Conservation (phyloP, 192 early-diverging fungal species). For the Podila clonocystis region DNA sequence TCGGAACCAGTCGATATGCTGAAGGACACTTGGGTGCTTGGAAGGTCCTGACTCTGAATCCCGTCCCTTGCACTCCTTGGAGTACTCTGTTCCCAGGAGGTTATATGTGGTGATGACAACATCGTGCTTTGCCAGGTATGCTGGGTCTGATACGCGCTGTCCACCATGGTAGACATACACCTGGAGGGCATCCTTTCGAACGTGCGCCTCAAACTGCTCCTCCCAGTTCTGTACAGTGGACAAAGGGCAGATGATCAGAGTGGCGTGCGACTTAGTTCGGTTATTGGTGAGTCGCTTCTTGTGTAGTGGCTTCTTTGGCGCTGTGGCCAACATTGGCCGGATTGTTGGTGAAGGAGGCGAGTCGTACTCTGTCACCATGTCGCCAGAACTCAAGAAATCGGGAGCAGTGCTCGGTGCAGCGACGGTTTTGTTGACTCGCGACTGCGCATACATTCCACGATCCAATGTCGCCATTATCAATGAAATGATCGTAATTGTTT, state of each 20-base stretch:
- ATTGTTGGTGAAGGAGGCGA: conserved; percentile 21
- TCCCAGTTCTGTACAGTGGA: conserved; percentile 64
- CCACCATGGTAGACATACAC: conserved; percentile 66
- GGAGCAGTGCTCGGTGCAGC: conserved; percentile 10
- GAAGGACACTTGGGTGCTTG: conserved; percentile 51
- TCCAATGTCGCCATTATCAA: conserved; percentile 60
- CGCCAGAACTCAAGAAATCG: conserved; percentile 23
- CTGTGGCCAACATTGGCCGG: conserved; percentile 16
- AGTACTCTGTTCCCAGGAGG: conserved; percentile 55
- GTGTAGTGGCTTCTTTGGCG: conserved; percentile 19
- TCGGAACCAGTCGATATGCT: conserved; percentile 82
- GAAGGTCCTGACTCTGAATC: conserved; percentile 24
- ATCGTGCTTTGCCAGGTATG: conserved; percentile 46
- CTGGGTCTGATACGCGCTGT: conserved; percentile 38
- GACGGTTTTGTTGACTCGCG: not conserved
- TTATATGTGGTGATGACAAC: conserved; percentile 65
- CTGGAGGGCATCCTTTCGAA: conserved; percentile 39
- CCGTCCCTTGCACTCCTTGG: conserved; percentile 48
- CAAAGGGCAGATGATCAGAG: conserved; percentile 63
- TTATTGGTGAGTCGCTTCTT: conserved; percentile 20
- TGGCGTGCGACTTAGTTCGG: conserved; percentile 55
- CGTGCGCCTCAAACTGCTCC: conserved; percentile 56
- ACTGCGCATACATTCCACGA: conserved; percentile 25
- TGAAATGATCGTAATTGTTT: conserved; percentile 66
- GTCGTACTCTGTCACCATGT: conserved; percentile 44